These are phyloP conservation scores for Entomortierella parvispora DNA, from an alignment of 192 early-diverging fungal genomes.

Conservation along the genomic window DNA sequence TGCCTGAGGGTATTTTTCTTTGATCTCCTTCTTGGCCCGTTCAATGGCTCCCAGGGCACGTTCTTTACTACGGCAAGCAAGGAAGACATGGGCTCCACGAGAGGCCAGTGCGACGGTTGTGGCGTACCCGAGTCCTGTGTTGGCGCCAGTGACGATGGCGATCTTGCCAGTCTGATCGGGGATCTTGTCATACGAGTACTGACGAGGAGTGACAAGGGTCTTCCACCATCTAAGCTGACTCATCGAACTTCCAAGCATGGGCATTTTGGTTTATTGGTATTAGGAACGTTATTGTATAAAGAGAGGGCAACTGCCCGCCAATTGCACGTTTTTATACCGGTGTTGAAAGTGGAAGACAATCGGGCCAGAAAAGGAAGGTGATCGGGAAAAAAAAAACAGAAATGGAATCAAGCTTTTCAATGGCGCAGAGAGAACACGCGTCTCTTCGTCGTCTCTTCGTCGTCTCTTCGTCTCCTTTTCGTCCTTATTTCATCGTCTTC, in stretches of 20 bases:
- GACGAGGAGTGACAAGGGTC: background rate
- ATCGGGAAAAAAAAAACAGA: no score
- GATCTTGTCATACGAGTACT: conserved; percentile 19
- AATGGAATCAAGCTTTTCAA: no score
- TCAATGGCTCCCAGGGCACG: conserved; percentile 2
- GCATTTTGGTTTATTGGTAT: background rate
- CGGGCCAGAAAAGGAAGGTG: no score
- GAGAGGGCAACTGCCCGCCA: no score
- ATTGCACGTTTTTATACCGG: no score
- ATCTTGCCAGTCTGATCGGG: conserved; percentile 46
- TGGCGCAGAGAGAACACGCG: no score
- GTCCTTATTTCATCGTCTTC: no score
- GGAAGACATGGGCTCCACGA: conserved; percentile 21
- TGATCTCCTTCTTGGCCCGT: conserved; percentile 20
- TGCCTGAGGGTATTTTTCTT: background rate
- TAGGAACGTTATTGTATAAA: no score
- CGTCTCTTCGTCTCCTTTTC: no score
- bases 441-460: no score
- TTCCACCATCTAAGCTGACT: background rate
- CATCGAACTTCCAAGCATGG: background rate
- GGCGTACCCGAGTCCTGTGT: conserved; percentile 40
- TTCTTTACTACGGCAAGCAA: conserved; percentile 10
- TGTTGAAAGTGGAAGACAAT: no score
- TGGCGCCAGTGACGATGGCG: conserved; percentile 57
- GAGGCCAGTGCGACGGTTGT: conserved; percentile 15